Evolutionary conservation across 768 basidiomycete species (phyloP), one percentile per base, ranked within the genome.

Genomic region (Dioszegia crocea): DNA sequence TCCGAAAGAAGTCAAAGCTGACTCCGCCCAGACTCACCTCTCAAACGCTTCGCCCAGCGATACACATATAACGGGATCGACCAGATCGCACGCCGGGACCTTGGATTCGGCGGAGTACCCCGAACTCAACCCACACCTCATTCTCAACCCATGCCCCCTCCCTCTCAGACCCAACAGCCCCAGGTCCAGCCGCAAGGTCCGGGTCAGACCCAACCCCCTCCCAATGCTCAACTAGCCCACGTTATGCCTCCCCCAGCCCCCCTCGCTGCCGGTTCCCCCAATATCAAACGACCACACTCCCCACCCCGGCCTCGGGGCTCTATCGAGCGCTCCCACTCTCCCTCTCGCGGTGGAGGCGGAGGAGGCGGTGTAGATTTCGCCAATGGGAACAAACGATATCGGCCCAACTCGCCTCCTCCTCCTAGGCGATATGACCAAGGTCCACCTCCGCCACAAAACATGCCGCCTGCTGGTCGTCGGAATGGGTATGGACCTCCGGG

Each of bases 1-100:
- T 17, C 48, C 4, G 45, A 17, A 6, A 14, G 4, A 31, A 21
- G 30, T 3, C 19, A 23, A 17, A 40, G 24, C 51, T 53, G 51
- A 40, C 21, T 3, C n/a, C n/a, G 1, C 8, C 1, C 68, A 96
- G 93, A 92, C 67, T 86, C 89, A 0, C 85, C 90, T 0, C 88
- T 96, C 75, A 91, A 94, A 68, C 87, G 75, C 33, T 78, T 96
- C 60, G 91, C 91, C 0, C 88, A 91, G 69, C 82, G 90, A 40
- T 88, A 90, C 72, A 85, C 83, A 26, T 91, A 91, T 75, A 82
- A 86, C 26, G 86, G 85, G 31, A 86, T 86, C 26, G 93, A 97
- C 70, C 87, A 89, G 19, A 93, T 97, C 61, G 89, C 92, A 1
- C 82, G 85, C 14, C 84, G 86, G 38, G 94, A 98, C 72, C 84